Evolutionary conservation across 495 filamentous ascomycete species (phyloP).

Genomic region (Parachaetomium inaequale): DNA sequence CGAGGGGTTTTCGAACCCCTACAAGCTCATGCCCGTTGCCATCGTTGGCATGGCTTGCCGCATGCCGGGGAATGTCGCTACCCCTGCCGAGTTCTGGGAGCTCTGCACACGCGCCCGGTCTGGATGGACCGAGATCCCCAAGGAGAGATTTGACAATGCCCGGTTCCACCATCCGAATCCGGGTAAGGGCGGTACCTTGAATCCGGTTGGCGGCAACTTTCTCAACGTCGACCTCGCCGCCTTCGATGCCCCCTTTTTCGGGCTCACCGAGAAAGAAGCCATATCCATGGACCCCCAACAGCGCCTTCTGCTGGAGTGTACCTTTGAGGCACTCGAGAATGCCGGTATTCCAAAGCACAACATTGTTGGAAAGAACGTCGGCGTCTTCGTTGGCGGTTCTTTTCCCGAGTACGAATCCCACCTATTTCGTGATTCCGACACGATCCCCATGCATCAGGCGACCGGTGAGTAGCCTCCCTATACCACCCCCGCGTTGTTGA

Average conservation of each 20-base stretch:
- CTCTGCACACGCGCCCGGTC: constrained; percentile 57
- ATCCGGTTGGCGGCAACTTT: constrained; percentile 76
- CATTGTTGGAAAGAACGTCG: constrained; percentile 70
- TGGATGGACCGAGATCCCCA: constrained; percentile 58
- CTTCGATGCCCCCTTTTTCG: constrained; percentile 50
- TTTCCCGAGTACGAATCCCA: constrained; percentile 75
- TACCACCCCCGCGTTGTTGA: neutral
- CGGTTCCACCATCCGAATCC: constrained; percentile 74
- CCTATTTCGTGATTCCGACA: constrained; percentile 72
- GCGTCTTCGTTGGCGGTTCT: constrained; percentile 81
- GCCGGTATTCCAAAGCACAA: constrained; percentile 78
- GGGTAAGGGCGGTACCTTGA: constrained; percentile 67
- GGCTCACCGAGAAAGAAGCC: constrained; percentile 67
- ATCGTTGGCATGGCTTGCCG: constrained; percentile 55
- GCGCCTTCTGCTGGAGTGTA: constrained; percentile 71
- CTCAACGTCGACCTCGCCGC: constrained; percentile 65
- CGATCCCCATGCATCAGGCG: constrained; percentile 48
- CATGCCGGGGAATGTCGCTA: constrained; percentile 53
- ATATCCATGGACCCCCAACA: constrained; percentile 83
- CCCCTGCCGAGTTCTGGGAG: constrained; percentile 55
- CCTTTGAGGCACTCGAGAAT: constrained; percentile 84
- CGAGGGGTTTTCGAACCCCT: neutral
- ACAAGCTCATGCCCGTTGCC: constrained; percentile 47
- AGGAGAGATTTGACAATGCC: constrained; percentile 64
- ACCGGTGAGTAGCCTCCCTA: constrained; percentile 33